Conservation (phyloP, 345 rosid species). For the Gossypium raimondii region DNA sequence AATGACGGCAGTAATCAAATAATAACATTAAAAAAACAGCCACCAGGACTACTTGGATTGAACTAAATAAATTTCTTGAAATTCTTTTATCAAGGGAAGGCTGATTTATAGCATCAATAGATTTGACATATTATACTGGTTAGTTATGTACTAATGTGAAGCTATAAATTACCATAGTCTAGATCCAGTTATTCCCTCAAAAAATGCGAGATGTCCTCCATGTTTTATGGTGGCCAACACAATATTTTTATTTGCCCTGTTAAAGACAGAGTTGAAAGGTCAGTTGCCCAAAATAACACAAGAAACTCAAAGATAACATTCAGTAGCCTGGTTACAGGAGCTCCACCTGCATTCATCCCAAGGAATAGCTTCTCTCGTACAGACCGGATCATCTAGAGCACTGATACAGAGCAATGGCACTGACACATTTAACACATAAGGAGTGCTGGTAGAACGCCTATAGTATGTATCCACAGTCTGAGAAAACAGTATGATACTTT, state of each 20-base stretch:
- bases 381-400: slow-evolving; percentile 89
- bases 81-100: neutral
- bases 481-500: slow-evolving; percentile 19
- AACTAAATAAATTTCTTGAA: slow-evolving; percentile 5
- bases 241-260: slow-evolving; percentile 71
- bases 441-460: slow-evolving; percentile 71
- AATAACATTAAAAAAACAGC: neutral
- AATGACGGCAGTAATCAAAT: neutral
- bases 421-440: slow-evolving; percentile 55
- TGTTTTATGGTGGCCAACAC: slow-evolving; percentile 67
- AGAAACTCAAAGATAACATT: neutral
- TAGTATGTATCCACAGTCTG: slow-evolving; percentile 90
- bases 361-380: slow-evolving; percentile 89
- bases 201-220: slow-evolving; percentile 91
- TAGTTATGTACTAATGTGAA: neutral
- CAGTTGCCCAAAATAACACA: slow-evolving; percentile 14
- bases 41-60: neutral
- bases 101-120: neutral
- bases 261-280: slow-evolving; percentile 15
- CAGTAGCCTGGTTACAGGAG: neutral
- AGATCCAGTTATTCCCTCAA: slow-evolving; percentile 71
- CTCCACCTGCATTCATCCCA: slow-evolving; percentile 94
- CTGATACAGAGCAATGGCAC: slow-evolving; percentile 82
- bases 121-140: neutral
- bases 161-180: slow-evolving; percentile 51